These are phyloP conservation scores for Aspergillus cejpii DNA, from an alignment of 2,329 filamentous ascomycete species.

Conservation along the genomic window DNA sequence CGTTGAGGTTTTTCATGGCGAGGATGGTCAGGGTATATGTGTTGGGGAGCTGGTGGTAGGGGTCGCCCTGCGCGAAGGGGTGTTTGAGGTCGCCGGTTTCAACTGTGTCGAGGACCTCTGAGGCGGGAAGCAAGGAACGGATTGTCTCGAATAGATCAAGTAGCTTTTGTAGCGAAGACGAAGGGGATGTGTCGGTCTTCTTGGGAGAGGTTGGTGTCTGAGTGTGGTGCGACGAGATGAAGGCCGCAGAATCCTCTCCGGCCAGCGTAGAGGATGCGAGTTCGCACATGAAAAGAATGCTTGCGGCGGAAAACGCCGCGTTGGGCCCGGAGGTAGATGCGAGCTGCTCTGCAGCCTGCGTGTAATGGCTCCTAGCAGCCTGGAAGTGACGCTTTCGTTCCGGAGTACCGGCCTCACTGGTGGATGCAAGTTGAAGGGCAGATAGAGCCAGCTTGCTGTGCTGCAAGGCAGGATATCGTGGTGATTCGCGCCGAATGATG, in stretches of 20 bases:
- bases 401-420: not conserved
- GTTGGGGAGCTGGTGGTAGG: not conserved
- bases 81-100: not conserved
- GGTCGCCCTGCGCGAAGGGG: not conserved
- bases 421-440: not conserved
- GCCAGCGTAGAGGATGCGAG: not conserved
- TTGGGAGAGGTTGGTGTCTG: not conserved
- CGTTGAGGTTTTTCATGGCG: constrained; percentile 5
- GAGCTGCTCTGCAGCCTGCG: not conserved
- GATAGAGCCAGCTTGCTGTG: constrained; percentile 7
- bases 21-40: constrained; percentile 7
- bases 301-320: not conserved
- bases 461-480: not conserved
- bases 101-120: not conserved
- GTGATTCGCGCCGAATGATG: constrained; percentile 4
- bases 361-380: constrained; percentile 1
- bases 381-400: not conserved
- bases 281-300: not conserved
- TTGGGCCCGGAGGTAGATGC: not conserved
- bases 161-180: not conserved
- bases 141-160: not conserved
- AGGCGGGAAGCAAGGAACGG: not conserved
- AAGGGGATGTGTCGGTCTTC: not conserved
- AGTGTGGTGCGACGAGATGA: not conserved
- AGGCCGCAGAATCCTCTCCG: not conserved